These are phyloP conservation scores for Tylopilus sp. DNA, from an alignment of 1,284 basidiomycete species.

Conservation along the genomic window DNA sequence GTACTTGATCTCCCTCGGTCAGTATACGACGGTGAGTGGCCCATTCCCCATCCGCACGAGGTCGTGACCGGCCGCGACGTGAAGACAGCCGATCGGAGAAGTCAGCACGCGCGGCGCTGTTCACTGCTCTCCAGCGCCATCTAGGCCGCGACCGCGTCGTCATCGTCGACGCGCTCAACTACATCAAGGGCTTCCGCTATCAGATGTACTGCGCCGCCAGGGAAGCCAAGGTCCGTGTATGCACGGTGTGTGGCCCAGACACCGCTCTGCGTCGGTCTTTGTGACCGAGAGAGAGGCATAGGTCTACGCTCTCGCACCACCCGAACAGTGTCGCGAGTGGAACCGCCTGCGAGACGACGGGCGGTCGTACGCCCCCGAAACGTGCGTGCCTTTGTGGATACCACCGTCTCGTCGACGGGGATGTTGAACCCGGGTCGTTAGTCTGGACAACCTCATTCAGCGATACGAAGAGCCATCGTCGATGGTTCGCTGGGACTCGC, in stretches of 20 bases:
- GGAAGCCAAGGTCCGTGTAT: slow-evolving; percentile 81
- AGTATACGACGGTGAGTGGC: slow-evolving; percentile 66
- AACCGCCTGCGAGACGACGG: slow-evolving; percentile 55
- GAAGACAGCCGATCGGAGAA: slow-evolving; percentile 84
- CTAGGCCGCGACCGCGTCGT: slow-evolving; percentile 74
- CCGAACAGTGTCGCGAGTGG: slow-evolving; percentile 77
- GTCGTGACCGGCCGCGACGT: background rate
- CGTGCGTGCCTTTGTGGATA: slow-evolving; percentile 47
- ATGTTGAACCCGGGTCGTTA: slow-evolving; percentile 29
- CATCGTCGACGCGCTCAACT: slow-evolving; percentile 89
- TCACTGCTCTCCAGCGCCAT: slow-evolving; percentile 78
- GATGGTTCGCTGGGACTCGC: slow-evolving; percentile 97
- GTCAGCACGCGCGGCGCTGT: slow-evolving; percentile 82
- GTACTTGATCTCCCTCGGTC: slow-evolving; percentile 59
- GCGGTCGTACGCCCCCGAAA: slow-evolving; percentile 62
- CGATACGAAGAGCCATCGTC: slow-evolving; percentile 96
- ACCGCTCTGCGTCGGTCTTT: background rate
- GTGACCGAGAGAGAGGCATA: slow-evolving; percentile 37
- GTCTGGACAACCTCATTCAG: slow-evolving; percentile 84
- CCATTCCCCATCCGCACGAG: background rate
- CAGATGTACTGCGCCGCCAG: slow-evolving; percentile 96
- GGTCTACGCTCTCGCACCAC: slow-evolving; percentile 76
- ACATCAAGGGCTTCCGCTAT: slow-evolving; percentile 97
- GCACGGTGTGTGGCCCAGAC: slow-evolving; percentile 66
- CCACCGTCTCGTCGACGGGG: background rate